These are phyloP conservation scores for Aspergillus asperescens DNA, from an alignment of 495 filamentous ascomycete genomes.

Conservation along the genomic window DNA sequence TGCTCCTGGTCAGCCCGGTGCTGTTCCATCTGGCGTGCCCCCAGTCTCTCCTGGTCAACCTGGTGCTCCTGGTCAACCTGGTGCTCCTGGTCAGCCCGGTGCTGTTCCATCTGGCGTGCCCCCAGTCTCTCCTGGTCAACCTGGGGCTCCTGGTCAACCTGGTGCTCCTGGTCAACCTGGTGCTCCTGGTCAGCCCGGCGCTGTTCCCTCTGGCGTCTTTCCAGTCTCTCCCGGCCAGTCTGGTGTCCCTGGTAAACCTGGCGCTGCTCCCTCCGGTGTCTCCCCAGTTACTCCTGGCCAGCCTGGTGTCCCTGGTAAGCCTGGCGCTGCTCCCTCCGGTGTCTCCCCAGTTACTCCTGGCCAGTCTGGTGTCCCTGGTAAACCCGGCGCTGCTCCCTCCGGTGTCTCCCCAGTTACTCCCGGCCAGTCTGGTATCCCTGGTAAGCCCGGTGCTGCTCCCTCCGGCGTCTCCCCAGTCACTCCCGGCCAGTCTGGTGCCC, in stretches of 20 bases:
- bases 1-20: background rate
- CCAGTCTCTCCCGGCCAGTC: background rate
- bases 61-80: background rate
- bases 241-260: conserved; percentile 1
- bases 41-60: background rate
- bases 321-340: conserved; percentile 1
- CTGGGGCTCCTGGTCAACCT: background rate
- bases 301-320: background rate
- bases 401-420: no score
- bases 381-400: no score
- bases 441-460: conserved; percentile 2
- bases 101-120: no score
- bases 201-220: no score
- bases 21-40: no score
- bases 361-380: background rate
- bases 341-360: no score
- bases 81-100: no score
- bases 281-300: conserved; percentile 1
- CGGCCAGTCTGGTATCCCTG: background rate
- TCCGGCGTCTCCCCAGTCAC: background rate
- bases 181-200: background rate
- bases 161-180: background rate
- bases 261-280: background rate
- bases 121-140: background rate
- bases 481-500: no score